Conservation (phyloP, 768 basidiomycete species). For the Trametes cubensis region DNA sequence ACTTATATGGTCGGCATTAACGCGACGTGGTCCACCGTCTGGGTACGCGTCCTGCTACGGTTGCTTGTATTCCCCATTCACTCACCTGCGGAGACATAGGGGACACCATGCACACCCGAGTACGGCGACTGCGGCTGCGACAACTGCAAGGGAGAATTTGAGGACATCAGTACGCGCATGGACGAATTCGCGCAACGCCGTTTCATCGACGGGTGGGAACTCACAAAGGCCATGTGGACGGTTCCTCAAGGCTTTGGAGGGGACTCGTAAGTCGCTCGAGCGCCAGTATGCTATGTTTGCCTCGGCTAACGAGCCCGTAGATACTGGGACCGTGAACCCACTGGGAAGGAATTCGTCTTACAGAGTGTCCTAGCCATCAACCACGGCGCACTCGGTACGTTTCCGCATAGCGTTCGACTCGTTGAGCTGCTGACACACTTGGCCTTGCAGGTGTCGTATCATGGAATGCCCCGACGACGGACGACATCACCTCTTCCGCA, state of each 20-base stretch:
- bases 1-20: conserved; percentile 60
- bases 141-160: conserved; percentile 66
- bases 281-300: too few species aligned
- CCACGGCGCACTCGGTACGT: conserved; percentile 60
- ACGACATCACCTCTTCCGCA: conserved; percentile 42
- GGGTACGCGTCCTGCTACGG: conserved; percentile 34
- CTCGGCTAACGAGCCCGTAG: conserved; percentile 30
- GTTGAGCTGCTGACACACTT: background rate
- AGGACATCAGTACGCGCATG: conserved; percentile 69
- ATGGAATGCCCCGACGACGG: conserved; percentile 46
- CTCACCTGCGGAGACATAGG: background rate
- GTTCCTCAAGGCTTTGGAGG: conserved; percentile 81
- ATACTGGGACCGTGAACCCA: conserved; percentile 66
- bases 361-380: conserved; percentile 69
- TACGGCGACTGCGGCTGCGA: conserved; percentile 79
- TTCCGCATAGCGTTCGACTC: background rate
- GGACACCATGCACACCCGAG: conserved; percentile 60
- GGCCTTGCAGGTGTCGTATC: conserved; percentile 36
- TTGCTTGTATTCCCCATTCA: too few species aligned
- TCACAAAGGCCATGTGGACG: conserved; percentile 73
- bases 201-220: conserved; percentile 67
- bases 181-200: conserved; percentile 64
- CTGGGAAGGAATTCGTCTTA: conserved; percentile 70
- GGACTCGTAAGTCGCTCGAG: conserved; percentile 33
- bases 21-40: conserved; percentile 61